These are phyloP conservation scores for Echria macrotheca DNA, from an alignment of 495 filamentous ascomycete genomes.

Conservation along the genomic window DNA sequence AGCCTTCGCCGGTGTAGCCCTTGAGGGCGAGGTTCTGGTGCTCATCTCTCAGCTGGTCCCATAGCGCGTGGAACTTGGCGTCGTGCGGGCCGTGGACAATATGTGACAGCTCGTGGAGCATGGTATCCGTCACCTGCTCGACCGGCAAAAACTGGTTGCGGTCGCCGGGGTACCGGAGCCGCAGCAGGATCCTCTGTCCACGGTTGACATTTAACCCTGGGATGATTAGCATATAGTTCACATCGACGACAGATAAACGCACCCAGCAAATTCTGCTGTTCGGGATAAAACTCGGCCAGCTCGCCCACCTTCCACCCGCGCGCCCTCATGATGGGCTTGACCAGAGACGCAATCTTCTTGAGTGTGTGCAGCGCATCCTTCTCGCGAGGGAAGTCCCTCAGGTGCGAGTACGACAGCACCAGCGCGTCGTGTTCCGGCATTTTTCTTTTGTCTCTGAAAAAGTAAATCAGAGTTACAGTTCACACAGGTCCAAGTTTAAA, in stretches of 20 bases:
- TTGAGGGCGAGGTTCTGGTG: conserved; percentile 66
- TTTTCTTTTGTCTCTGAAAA: conserved; percentile 24
- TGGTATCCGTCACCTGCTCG: conserved; percentile 78
- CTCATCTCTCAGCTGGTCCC: conserved; percentile 85
- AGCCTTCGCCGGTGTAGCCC: conserved; percentile 90
- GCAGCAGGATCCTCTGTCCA: conserved; percentile 75
- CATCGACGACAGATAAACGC: too few species aligned
- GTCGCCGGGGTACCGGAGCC: conserved; percentile 74
- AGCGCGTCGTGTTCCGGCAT: conserved; percentile 66
- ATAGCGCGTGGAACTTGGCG: conserved; percentile 72
- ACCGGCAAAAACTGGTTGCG: conserved; percentile 71
- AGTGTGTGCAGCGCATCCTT: conserved; percentile 78
- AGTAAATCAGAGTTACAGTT: too few species aligned
- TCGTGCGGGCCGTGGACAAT: conserved; percentile 81
- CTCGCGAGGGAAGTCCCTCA: conserved; percentile 63
- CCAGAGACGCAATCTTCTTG: conserved; percentile 77
- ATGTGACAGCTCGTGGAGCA: conserved; percentile 95
- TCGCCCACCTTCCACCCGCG: conserved; percentile 73
- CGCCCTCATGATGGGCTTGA: conserved; percentile 93
- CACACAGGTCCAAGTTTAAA: too few species aligned
- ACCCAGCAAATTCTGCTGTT: conserved; percentile 69
- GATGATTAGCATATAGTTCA: too few species aligned
- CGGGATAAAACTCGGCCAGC: conserved; percentile 81
- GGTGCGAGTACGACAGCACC: conserved; percentile 72
- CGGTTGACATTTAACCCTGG: conserved; percentile 68